These are phyloP conservation scores for Lactifluus subvellereus DNA, from an alignment of 768 basidiomycete species.

Conservation along the genomic window DNA sequence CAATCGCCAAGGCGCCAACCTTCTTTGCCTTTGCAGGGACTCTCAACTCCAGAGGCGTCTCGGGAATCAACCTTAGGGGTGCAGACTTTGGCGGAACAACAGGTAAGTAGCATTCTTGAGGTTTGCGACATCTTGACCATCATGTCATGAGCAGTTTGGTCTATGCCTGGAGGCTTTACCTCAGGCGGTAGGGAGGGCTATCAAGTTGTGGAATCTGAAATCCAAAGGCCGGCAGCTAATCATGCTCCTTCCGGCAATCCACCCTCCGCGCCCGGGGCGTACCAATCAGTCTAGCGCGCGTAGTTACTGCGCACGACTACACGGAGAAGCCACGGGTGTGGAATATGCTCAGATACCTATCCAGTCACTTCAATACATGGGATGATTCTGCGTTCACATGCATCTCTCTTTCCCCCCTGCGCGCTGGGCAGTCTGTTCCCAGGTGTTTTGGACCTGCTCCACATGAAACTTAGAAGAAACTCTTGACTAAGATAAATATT, in stretches of 20 bases:
- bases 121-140: not conserved
- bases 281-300: constrained; percentile 31
- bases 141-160: constrained; percentile 33
- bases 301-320: not conserved
- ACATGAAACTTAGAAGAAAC: not conserved
- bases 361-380: not conserved
- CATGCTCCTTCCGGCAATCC: constrained; percentile 23
- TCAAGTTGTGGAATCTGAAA: constrained; percentile 31
- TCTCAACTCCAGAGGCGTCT: constrained; percentile 35
- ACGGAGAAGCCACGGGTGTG: not conserved
- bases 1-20: constrained; percentile 32
- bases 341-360: constrained; percentile 1
- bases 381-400: not conserved
- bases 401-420: not conserved
- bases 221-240: constrained; percentile 27
- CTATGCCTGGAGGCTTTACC: constrained; percentile 41
- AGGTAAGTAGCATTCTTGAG: constrained; percentile 25
- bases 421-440: not conserved
- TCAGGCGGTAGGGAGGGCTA: constrained; percentile 34
- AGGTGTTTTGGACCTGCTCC: not conserved
- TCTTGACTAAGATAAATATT: not conserved
- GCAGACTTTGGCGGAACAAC: constrained; percentile 33
- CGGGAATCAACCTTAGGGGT: constrained; percentile 32
- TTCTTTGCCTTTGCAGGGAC: constrained; percentile 32
- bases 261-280: constrained; percentile 30